Conservation (phyloP, 106 monocot genomes). For the Dioscorea dumetorum region DNA sequence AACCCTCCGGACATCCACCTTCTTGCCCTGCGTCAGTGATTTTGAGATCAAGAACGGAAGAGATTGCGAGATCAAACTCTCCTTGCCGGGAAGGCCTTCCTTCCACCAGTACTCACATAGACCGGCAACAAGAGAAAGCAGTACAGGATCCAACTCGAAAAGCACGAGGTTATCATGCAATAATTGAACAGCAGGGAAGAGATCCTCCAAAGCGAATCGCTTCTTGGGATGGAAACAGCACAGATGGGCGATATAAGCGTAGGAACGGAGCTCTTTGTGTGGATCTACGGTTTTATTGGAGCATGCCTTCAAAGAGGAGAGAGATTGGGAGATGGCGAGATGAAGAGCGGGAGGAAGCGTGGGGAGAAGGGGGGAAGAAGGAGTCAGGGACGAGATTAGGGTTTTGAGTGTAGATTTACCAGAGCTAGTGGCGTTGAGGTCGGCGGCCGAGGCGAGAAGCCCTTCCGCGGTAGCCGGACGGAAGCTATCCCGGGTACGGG, state of each 20-base stretch:
- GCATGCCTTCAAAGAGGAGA: slow-evolving; percentile 38
- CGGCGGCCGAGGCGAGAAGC: slow-evolving; percentile 47
- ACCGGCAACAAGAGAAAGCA: slow-evolving; percentile 47
- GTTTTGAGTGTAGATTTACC: slow-evolving; percentile 65
- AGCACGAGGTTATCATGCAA: slow-evolving; percentile 77
- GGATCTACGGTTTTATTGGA: slow-evolving; percentile 18
- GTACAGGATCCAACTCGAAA: slow-evolving; percentile 42
- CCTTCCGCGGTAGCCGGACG: slow-evolving; percentile 35
- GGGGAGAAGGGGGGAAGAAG: slow-evolving; percentile 42
- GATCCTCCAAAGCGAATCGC: slow-evolving; percentile 30
- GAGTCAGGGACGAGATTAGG: slow-evolving; percentile 34
- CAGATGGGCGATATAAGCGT: slow-evolving; percentile 31
- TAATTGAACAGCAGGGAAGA: slow-evolving; percentile 42
- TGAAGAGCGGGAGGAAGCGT: slow-evolving; percentile 63
- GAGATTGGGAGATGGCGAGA: slow-evolving; percentile 27
- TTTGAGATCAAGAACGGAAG: slow-evolving; percentile 75
- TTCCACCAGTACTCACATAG: slow-evolving; percentile 95
- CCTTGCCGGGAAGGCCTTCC: slow-evolving; percentile 50
- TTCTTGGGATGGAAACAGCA: slow-evolving; percentile 71
- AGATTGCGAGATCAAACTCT: slow-evolving; percentile 63
- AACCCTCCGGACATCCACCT: slow-evolving; percentile 49
- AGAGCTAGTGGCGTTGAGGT: slow-evolving; percentile 18
- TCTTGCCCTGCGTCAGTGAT: slow-evolving; percentile 50
- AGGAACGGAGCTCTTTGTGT: slow-evolving; percentile 39
- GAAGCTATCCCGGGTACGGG: slow-evolving; percentile 13